Evolutionary conservation across 352 stramenopile genomes (phyloP).

Genomic region (Pythium dissotocum): DNA sequence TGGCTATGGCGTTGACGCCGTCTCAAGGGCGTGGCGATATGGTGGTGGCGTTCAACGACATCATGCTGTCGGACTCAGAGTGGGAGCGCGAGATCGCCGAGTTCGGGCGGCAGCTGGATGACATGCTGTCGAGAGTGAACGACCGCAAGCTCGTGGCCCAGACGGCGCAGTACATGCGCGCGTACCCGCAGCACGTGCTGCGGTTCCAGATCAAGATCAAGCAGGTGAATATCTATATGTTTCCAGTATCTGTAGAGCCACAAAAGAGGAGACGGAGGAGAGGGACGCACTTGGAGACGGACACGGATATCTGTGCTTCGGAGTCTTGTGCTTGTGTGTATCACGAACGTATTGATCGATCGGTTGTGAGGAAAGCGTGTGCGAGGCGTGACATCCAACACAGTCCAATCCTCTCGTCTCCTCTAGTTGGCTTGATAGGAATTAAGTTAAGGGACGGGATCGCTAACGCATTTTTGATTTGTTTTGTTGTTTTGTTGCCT

Average conservation of each 20-base stretch:
- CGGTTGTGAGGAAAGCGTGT: background rate
- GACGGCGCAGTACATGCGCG: constrained; percentile 73
- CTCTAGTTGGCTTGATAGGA: background rate
- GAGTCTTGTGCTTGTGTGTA: constrained; percentile 3
- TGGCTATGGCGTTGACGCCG: constrained; percentile 18
- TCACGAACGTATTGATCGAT: background rate
- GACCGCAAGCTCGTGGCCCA: constrained; percentile 72
- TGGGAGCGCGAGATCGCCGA: constrained; percentile 75
- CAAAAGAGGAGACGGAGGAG: background rate
- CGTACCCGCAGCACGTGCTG: constrained; percentile 68
- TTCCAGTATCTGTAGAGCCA: background rate
- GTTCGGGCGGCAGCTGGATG: constrained; percentile 70
- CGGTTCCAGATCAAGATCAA: constrained; percentile 90
- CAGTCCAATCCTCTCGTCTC: background rate
- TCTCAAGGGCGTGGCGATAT: constrained; percentile 4
- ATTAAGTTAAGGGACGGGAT: background rate
- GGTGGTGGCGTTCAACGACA: constrained; percentile 18
- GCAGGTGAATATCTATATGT: constrained; percentile 53
- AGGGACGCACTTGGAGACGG: background rate
- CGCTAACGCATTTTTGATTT: constrained; percentile 3
- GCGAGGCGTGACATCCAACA: background rate
- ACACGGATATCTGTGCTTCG: background rate
- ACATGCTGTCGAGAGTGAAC: constrained; percentile 69
- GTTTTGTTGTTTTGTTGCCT: constrained; percentile 12
- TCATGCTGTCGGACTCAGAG: constrained; percentile 62